These are phyloP conservation scores for Yarrowia divulgata DNA, from an alignment of 805 yeast species.

Conservation along the genomic window DNA sequence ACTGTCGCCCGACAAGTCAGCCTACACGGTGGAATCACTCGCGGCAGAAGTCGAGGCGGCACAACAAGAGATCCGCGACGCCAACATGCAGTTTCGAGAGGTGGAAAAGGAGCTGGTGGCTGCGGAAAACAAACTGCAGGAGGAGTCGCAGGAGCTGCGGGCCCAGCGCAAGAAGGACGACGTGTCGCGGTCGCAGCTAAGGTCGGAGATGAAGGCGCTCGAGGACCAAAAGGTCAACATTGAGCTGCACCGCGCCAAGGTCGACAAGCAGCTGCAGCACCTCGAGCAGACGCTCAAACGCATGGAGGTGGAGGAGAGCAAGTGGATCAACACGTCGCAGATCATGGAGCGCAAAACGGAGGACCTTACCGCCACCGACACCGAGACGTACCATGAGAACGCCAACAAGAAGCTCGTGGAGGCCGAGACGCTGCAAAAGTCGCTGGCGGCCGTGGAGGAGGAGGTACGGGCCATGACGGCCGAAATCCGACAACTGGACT, in stretches of 20 bases:
- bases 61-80: constrained; percentile 49
- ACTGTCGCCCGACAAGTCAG: constrained; percentile 31
- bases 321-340: constrained; percentile 30
- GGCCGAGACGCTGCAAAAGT: constrained; percentile 9
- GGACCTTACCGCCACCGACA: constrained; percentile 41
- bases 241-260: constrained; percentile 48
- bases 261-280: constrained; percentile 46
- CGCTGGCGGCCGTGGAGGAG: constrained; percentile 18
- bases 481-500: constrained; percentile 6
- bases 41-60: constrained; percentile 51
- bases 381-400: constrained; percentile 41
- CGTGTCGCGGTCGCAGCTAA: constrained; percentile 48
- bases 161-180: constrained; percentile 49
- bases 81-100: constrained; percentile 9
- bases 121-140: constrained; percentile 45
- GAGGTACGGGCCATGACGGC: constrained; percentile 6
- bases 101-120: constrained; percentile 44
- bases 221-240: constrained; percentile 52
- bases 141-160: constrained; percentile 47
- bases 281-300: constrained; percentile 42
- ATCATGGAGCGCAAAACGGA: constrained; percentile 37
- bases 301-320: constrained; percentile 33
- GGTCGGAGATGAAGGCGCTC: constrained; percentile 50
- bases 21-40: constrained; percentile 50
- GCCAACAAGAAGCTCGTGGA: constrained; percentile 41